Percentiles rank a stretch among this genome's conserved stretches.
phyloP scores from a whole-genome alignment of 495 filamentous ascomycete genomes.

The Daldinia vernicosa region DNA sequence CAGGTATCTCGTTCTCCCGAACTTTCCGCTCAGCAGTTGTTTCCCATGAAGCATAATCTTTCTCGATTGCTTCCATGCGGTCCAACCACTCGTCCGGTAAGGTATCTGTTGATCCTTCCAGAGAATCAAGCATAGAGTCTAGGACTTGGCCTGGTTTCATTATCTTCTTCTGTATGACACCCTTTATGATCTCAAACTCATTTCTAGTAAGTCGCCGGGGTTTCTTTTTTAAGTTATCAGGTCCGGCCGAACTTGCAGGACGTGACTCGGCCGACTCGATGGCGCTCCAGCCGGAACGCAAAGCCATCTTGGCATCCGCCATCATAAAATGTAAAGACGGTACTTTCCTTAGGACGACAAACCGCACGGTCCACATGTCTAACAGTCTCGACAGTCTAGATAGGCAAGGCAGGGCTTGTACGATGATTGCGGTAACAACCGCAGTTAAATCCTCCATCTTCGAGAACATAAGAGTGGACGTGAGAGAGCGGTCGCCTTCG shows the following conservation, averaged over 20 bases:
- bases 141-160: constrained; percentile 73
- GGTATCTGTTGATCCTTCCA: constrained; percentile 84
- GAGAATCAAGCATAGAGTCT: constrained; percentile 82
- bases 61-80: constrained; percentile 80
- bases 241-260: constrained; percentile 23
- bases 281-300: constrained; percentile 69
- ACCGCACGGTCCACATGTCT: constrained; percentile 76
- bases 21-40: constrained; percentile 53
- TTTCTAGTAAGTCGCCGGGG: constrained; percentile 52
- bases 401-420: constrained; percentile 86
- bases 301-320: constrained; percentile 66
- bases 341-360: constrained; percentile 75
- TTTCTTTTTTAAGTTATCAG: constrained; percentile 14
- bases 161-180: constrained; percentile 73
- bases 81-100: constrained; percentile 90
- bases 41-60: constrained; percentile 82
- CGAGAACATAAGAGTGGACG: constrained; percentile 59
- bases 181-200: constrained; percentile 69
- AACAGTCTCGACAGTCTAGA: constrained; percentile 74
- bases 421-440: constrained; percentile 84
- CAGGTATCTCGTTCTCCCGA: constrained; percentile 47
- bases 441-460: constrained; percentile 86
- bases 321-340: constrained; percentile 75
- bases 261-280: constrained; percentile 52
- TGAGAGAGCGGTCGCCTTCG: constrained; percentile 48